Evolutionary conservation across 805 yeast species (phyloP).

Genomic region (Lachancea waltii): DNA sequence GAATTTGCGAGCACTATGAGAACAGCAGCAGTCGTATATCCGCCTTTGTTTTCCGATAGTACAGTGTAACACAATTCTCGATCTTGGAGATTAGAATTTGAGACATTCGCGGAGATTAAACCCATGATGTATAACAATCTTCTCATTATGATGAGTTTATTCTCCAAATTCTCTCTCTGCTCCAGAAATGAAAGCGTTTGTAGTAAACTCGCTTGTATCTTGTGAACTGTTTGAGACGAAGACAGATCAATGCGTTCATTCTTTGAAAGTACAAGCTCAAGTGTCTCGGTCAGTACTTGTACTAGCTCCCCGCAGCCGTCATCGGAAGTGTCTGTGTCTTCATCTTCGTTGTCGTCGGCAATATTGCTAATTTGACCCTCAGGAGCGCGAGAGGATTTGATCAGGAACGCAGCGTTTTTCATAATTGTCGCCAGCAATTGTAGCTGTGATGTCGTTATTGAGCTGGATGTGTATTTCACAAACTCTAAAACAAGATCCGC

Average conservation of each 20-base stretch:
- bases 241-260: conserved; percentile 15
- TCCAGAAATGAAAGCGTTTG: conserved; percentile 14
- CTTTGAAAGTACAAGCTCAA: conserved; percentile 17
- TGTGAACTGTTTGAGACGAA: conserved; percentile 1
- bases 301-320: conserved; percentile 22
- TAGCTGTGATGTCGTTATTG: too few species aligned
- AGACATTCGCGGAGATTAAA: conserved; percentile 22
- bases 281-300: conserved; percentile 14
- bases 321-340: too few species aligned
- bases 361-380: too few species aligned
- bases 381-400: too few species aligned
- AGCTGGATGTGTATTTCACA: too few species aligned
- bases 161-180: conserved; percentile 16
- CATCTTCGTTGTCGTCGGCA: conserved; percentile 14
- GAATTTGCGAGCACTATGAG: conserved; percentile 26
- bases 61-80: conserved; percentile 13
- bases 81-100: conserved; percentile 20
- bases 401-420: too few species aligned
- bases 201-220: conserved; percentile 18
- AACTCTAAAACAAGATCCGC: conserved; percentile 21
- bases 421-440: too few species aligned
- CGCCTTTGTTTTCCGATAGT: conserved; percentile 11
- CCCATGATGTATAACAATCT: conserved; percentile 24
- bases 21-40: conserved; percentile 24
- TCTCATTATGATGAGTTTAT: conserved; percentile 30